A percentile compares a stretch with the other conserved stretches of the same genome.
These are phyloP conservation scores for Ustilago crameri DNA, from an alignment of 1,284 basidiomycete genomes.

Conservation along the genomic window DNA sequence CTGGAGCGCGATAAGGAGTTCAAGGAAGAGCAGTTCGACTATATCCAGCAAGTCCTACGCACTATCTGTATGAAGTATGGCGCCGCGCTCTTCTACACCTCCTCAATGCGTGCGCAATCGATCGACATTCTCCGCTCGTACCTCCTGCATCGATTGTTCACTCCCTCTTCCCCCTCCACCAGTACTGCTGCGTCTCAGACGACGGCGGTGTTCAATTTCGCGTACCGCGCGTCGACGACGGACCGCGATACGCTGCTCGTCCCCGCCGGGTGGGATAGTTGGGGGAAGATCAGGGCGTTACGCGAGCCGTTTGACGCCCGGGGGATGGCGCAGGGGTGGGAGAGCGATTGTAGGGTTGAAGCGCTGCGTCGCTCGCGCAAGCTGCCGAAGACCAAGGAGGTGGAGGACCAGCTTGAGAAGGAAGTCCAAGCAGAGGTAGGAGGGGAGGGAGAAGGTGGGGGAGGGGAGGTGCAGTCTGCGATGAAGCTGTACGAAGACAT, in stretches of 20 bases:
- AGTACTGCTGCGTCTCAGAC: no score
- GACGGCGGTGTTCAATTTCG: slow-evolving; percentile 86
- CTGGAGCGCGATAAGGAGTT: slow-evolving; percentile 69
- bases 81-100: slow-evolving; percentile 90
- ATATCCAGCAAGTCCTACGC: slow-evolving; percentile 90
- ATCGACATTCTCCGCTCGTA: slow-evolving; percentile 85
- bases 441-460: slow-evolving; percentile 16
- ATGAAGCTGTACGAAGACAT: slow-evolving; percentile 62
- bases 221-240: slow-evolving; percentile 85
- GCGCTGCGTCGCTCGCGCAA: slow-evolving; percentile 23
- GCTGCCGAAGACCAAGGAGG: slow-evolving; percentile 29
- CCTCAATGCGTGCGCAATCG: slow-evolving; percentile 79
- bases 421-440: slow-evolving; percentile 23
- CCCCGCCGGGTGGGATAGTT: slow-evolving; percentile 95
- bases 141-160: slow-evolving; percentile 85
- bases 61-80: slow-evolving; percentile 94
- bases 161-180: no score
- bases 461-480: slow-evolving; percentile 46
- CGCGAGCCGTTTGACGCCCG: slow-evolving; percentile 90
- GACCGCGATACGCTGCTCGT: slow-evolving; percentile 92
- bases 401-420: slow-evolving; percentile 49
- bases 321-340: slow-evolving; percentile 79
- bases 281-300: slow-evolving; percentile 92
- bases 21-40: slow-evolving; percentile 91
- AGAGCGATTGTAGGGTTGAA: slow-evolving; percentile 57